Base-by-base conservation (phyloP, 2,329 filamentous ascomycete genomes). In the Thelonectria rubi region DNA sequence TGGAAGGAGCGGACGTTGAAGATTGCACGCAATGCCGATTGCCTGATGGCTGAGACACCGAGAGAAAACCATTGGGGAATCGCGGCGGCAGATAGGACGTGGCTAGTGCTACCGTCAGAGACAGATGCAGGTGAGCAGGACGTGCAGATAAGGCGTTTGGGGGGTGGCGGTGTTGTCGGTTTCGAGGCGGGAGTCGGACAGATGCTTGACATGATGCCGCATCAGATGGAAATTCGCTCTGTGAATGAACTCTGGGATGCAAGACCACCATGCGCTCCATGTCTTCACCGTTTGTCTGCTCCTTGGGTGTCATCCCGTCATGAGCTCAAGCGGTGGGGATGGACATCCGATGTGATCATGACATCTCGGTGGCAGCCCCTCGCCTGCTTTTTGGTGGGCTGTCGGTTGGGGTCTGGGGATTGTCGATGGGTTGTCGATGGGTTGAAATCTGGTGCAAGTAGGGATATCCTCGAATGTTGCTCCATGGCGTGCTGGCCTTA, bases 341-440 rank as follows among this genome's bases (percentile, higher is more conserved):
- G 40, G 45, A 47, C 24, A 30, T 26, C 24, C 45, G 45, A 47
- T 17, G 12, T n/a, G 21, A 56, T 56, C 54, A 49, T 50, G 54
- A 56, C 54, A 56, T 56, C 45, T 39, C 14, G 45, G 45, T 18
- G 40, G 32, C 51, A 46, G 39, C 40, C 32, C 15, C 21, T 2
- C 18, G 32, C 32, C 32, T 18, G 5, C 10, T 47, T n/a, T 47
- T 21, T 24, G 21, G 11, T 37, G 34, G 34, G 34, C 34, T 37
- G 34, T 15, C 34, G 4, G 34, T 14, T 15, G 34, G 12, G 34
- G 12, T 37, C 34, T 37, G 34, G 34, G 34, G 34, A 37, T 14
- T 7, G 21, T 24, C 21, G 4, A 24, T 24, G 21, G 21, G 4
- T 24, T 30, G 26, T 30, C 26, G 26, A 30, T 30, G 26, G 26